A percentile compares a stretch with the other conserved stretches of the same genome.
Conservation (phyloP, 139 green algal genomes). For the Chlorella sp. region DNA sequence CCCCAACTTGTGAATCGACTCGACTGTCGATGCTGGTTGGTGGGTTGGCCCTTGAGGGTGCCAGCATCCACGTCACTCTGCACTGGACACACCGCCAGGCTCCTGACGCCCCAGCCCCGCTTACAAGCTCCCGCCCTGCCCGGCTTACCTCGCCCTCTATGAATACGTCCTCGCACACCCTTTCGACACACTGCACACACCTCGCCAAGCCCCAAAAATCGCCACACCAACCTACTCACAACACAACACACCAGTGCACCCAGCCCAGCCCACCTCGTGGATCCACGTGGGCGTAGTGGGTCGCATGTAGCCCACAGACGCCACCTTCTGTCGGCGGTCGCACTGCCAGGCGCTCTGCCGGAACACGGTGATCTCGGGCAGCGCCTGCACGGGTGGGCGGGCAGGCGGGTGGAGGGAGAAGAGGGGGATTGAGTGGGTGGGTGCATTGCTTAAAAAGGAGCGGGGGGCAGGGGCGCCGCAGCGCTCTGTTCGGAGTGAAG, state of each 20-base stretch:
- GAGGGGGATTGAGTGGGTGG: too few relatives aligned
- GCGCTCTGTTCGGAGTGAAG: too few relatives aligned
- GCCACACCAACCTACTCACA: not conserved
- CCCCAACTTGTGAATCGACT: too few relatives aligned
- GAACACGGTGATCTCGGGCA: conserved; percentile 42
- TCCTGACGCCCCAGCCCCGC: too few relatives aligned
- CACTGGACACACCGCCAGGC: too few relatives aligned
- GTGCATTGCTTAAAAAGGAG: not conserved
- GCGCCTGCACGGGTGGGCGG: not conserved
- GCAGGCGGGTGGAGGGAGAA: not conserved
- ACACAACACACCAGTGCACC: not conserved
- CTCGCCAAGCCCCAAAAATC: not conserved
- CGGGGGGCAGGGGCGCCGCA: not conserved
- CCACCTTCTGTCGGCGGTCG: conserved; percentile 35
- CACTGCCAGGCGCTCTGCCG: conserved; percentile 12
- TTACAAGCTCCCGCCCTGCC: too few relatives aligned
- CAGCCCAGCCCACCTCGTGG: conserved; percentile 55
- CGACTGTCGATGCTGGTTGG: too few relatives aligned
- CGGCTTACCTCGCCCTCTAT: too few relatives aligned
- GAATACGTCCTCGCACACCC: too few relatives aligned
- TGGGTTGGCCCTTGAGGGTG: too few relatives aligned
- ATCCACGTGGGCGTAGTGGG: conserved; percentile 71
- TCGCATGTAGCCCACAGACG: conserved; percentile 46
- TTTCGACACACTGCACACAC: too few relatives aligned
- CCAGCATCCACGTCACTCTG: too few relatives aligned